Evolutionary conservation across 2,329 filamentous ascomycete genomes (phyloP), one percentile per base, ranked within the genome.

Genomic region (Aspergillus tanneri): DNA sequence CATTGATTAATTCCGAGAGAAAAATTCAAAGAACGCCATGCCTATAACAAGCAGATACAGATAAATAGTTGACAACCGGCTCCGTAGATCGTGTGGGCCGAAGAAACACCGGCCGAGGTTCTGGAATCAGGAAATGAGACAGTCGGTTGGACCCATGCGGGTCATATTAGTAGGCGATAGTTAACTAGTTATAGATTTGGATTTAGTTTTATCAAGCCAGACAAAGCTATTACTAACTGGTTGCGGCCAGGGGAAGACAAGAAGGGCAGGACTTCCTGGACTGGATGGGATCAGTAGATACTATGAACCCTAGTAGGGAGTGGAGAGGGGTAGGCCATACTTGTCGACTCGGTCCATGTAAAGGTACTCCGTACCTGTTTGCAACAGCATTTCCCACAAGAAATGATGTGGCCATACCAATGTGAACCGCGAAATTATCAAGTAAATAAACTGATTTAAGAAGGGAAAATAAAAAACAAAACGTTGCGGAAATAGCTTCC

Each of bases 31-130:
- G 27, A 30, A 30, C 12, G 11, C 8, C 9, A 30, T 14, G 27
- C 27, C 11, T 16, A 5, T 34, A 6, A 34, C n/a, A 8, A 14
- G n/a, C n/a, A n/a, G 14, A 14, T 8, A 34, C 27, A 28, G 28
- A 36, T 18, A 38, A 43, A 30, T 30, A 37, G 34, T 45, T 16
- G 32, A 38, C 10, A 18, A 38, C 23, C 16, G 34, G 34, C 8
- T 30, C 22, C 36, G 34, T 23, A 45, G 43, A 45, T 45, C 43
- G 43, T 45, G 32, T 36, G 35, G 41, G 40, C 40, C 39, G 25
- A 19, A 43, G 23, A 18, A 18, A 37, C 23, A n/a, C 21, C 22
- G 22, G 43, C 28, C 22, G 40, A 19, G 46, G 32, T 44, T 48
- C 46, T 48, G 34, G 46, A 48, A 44, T 36, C 40, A 45, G 32